Base-by-base conservation (phyloP, 768 basidiomycete species). In the Suillus placidus region DNA sequence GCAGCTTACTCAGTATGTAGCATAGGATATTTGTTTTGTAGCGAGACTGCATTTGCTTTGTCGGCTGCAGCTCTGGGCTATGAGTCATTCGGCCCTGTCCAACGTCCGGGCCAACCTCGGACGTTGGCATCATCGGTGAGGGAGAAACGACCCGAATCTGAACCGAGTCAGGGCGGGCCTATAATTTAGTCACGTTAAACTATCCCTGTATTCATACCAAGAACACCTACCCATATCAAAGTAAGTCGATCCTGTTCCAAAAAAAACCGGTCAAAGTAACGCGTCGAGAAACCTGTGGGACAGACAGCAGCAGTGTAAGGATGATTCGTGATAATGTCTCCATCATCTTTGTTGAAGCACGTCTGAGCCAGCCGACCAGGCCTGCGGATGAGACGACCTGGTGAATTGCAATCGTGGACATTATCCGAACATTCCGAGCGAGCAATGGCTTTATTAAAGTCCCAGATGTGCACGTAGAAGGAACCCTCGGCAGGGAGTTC, bases 401-500 rank as follows among this genome's bases (percentile, higher is more conserved):
- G n/a, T 14, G 55, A 37, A 12, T 37, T 9, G 35, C 6, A 7
- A n/a, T 37, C n/a, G 7, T 23, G 4, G 10, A 16, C 8, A 23
- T 23, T 56, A 8, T 16, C 14, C 14, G 26, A 26, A 52, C 7
- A 1, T 37, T 57, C 8, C 1, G 13, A 13, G 3, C 13, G n/a
- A 32, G 55, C 12, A 56, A 56, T 56, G 34, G 14, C 7, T 37
- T 1, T 13, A 23, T 37, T 57, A 1, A 57, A 37, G 13, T 57
- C 55, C 55, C 55, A 57, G n/a, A 57, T 37, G n/a, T 57, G 55
- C 7, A 37, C n/a, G 4, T 57, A 57, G 35, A 57, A 57, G 35
- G 1, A 20, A 57, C 35, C 55, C 12, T 37, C n/a, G 1, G 34
- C 2, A 2, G 35, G n/a, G 32, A 55, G 35, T 23, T 14, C 35